Evolutionary conservation across 2,329 filamentous ascomycete species (phyloP), one percentile per base, ranked within the genome.

Genomic region (Pseudogymnoascus pannorum): DNA sequence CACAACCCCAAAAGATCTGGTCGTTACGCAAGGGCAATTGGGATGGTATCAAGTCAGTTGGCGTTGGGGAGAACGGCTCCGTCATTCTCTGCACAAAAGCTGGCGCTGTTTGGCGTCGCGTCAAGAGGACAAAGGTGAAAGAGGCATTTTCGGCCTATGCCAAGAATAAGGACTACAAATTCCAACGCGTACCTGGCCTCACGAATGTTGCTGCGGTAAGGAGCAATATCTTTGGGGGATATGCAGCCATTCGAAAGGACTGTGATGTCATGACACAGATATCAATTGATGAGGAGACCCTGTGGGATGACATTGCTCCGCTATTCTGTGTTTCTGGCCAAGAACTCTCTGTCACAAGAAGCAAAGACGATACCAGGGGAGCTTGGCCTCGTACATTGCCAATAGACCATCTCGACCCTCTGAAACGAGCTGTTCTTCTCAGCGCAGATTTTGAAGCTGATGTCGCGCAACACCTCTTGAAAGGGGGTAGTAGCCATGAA

Each of bases 21-120:
- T 90, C 88, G 29, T 87, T 92, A 2, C 87, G 88, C 67, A 97
- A 95, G 61, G 71, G 71, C 5, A 66, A 73, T 35, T 72, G 71
- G 71, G 88, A 90, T 62, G 92, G 92, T 3, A 92, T 91, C 29
- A 84, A 84, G 60, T 96, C 96, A 63, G 91, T 96, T 1, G 89
- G 86, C 64, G 87, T 97, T 2, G 91, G 92, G 36, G 92, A 96
- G 71, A 89, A 97, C 72, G 94, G 92, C 2, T 96, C 92, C 0
- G 91, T 99, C 66, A 95, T 99, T 61, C 86, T 99, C 64, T 93
- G 91, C 66, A 99, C 94, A 0, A 83, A 92, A 63, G 93, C 92
- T 42, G 94, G 94, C 2, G 93, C 91, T 57, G 93, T 97, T 0
- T 99, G 93, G 93, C 87, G 87, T 67, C 87, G 93, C 62, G 86